Base-by-base conservation (phyloP, 768 basidiomycete species). In the Goffeauzyma gilvescens region DNA sequence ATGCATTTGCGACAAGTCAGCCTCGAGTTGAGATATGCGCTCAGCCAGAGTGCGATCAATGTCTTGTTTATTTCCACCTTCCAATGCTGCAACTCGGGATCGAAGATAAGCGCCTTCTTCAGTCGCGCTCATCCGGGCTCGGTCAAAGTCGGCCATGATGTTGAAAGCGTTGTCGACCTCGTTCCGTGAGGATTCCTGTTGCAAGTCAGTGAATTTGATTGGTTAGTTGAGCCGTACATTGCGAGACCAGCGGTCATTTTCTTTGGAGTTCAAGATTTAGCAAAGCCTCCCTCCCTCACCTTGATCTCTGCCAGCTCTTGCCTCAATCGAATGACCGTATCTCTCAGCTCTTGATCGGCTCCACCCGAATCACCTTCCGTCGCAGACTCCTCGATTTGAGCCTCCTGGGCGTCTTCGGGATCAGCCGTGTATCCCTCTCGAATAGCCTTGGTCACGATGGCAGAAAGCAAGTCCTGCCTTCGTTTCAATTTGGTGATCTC, bases 61-160 rank as follows among this genome's bases (percentile, higher is more conserved):
- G 25, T 90, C 87, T 5, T 66, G 57, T 8, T 77, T 72, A 14
- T 75, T 72, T 32, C 72, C 70, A 1, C 72, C 66, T 59, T 96
- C 93, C 38, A 84, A 65, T 0, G 90, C 86, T 2, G 76, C 72
- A n/a, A 90, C 68, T 65, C 96, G 95, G 35, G 89, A 83, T 38
- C 89, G 83, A 60, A 87, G 93, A 66, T 81, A 95, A 1, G 87
- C 84, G 2, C 89, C 81, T 64, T 98, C 93, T 63, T 96, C 84
- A n/a, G n/a, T n/a, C n/a, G n/a, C n/a, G n/a, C n/a, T n/a, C n/a
- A n/a, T n/a, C n/a, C n/a, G n/a, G n/a, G n/a, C n/a, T n/a, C n/a
- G n/a, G n/a, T n/a, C n/a, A n/a, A n/a, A n/a, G n/a, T n/a, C n/a
- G n/a, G n/a, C n/a, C n/a, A n/a, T n/a, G n/a, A n/a, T n/a, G n/a